These are phyloP conservation scores for Orbilia ellipsospora DNA, from an alignment of 2,329 filamentous ascomycete species.

Conservation along the genomic window DNA sequence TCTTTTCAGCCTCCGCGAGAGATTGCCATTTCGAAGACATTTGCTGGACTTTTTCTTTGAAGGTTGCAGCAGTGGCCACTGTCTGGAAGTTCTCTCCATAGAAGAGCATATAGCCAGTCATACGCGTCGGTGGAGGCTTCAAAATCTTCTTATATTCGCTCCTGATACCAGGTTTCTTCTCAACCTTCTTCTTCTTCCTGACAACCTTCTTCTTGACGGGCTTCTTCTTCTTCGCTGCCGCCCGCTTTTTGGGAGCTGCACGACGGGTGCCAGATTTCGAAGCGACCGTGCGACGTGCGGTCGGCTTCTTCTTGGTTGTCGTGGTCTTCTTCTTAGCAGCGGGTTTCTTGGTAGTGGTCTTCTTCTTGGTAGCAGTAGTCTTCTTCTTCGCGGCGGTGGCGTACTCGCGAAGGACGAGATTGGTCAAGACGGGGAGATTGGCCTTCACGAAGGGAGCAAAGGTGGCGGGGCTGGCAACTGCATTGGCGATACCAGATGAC, in stretches of 20 bases:
- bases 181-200: slow-evolving; percentile 23
- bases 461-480: slow-evolving; percentile 31
- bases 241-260: slow-evolving; percentile 30
- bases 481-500: slow-evolving; percentile 40
- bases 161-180: slow-evolving; percentile 31
- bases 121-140: slow-evolving; percentile 23
- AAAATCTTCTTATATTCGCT: slow-evolving; percentile 18
- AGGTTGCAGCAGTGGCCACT: neutral
- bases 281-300: slow-evolving; percentile 35
- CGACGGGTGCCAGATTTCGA: slow-evolving; percentile 49
- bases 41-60: neutral
- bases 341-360: slow-evolving; percentile 20
- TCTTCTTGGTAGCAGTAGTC: slow-evolving; percentile 21
- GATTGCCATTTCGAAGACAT: slow-evolving; percentile 15
- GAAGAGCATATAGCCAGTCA: slow-evolving; percentile 28
- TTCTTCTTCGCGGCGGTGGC: slow-evolving; percentile 44
- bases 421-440: slow-evolving; percentile 44
- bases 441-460: slow-evolving; percentile 53
- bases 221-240: slow-evolving; percentile 44
- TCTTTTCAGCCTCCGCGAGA: slow-evolving; percentile 30
- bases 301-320: slow-evolving; percentile 24
- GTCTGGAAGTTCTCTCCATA: slow-evolving; percentile 12
- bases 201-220: slow-evolving; percentile 23
- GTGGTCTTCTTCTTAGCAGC: slow-evolving; percentile 23
- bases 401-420: slow-evolving; percentile 44